Conservation (phyloP, 2,329 filamentous ascomycete species). For the Emericellopsis cladophorae region DNA sequence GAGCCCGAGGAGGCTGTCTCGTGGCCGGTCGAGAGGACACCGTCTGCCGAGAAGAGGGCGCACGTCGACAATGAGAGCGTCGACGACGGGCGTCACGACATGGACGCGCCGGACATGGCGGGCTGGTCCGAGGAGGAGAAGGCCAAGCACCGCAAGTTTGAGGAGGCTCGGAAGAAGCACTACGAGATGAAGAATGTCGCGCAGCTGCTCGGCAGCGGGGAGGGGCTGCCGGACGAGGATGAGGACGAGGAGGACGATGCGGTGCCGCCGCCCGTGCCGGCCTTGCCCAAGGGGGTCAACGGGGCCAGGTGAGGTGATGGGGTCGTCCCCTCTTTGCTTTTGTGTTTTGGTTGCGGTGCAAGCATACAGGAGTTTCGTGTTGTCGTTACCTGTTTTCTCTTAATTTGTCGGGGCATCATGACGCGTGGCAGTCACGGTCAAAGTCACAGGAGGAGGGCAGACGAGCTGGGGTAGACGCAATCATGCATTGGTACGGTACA, state of each 20-base stretch:
- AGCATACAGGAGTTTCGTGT: too few relatives aligned
- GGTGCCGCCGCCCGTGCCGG: conserved; percentile 26
- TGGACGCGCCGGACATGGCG: conserved; percentile 17
- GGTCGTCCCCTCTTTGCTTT: conserved; percentile 1
- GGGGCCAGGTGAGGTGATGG: conserved; percentile 14
- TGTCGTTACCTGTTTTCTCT: too few relatives aligned
- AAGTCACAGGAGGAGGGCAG: too few relatives aligned
- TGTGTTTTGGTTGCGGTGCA: too few relatives aligned
- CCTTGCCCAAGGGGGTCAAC: conserved; percentile 31
- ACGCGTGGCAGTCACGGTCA: too few relatives aligned
- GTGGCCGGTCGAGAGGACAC: conserved; percentile 17
- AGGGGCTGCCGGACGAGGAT: conserved; percentile 50
- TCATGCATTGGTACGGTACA: too few relatives aligned
- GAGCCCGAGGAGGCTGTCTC: conserved; percentile 72
- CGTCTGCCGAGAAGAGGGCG: conserved; percentile 51
- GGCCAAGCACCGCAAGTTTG: conserved; percentile 87
- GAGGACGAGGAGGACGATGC: conserved; percentile 42
- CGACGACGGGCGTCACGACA: conserved; percentile 36
- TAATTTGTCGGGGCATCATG: too few relatives aligned
- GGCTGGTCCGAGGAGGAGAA: conserved; percentile 58
- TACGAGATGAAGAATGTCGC: conserved; percentile 98
- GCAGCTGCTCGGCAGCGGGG: conserved; percentile 66
- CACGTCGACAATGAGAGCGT: conserved; percentile 59
- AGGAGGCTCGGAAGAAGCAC: conserved; percentile 85
- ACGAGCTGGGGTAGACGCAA: too few relatives aligned